phyloP scores from a whole-genome alignment of 2,329 filamentous ascomycete species.

The Didymosphaeria variabile region DNA sequence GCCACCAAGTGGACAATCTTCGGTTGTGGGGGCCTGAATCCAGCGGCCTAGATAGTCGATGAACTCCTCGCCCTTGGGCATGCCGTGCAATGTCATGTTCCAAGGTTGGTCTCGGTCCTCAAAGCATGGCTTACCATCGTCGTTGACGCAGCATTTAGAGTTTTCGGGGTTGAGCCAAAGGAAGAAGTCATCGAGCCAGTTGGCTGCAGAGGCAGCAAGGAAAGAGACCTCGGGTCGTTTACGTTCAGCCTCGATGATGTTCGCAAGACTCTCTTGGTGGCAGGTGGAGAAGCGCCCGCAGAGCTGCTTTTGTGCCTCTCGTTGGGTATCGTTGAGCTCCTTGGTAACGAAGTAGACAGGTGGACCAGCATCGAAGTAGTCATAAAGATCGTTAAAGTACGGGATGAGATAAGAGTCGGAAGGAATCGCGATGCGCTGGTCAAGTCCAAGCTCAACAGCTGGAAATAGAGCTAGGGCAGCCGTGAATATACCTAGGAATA shows the following conservation, averaged over 20 bases:
- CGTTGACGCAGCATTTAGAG: conserved; percentile 76
- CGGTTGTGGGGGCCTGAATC: conserved; percentile 79
- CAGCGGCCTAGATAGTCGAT: conserved; percentile 85
- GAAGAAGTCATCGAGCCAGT: conserved; percentile 97
- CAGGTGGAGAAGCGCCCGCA: conserved; percentile 94
- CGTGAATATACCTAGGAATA: conserved; percentile 89
- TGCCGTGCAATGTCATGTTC: conserved; percentile 88
- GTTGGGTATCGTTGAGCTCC: conserved; percentile 78
- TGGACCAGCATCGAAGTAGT: conserved; percentile 89
- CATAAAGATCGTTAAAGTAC: conserved; percentile 96
- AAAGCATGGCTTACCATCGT: conserved; percentile 75
- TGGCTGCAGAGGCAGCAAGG: conserved; percentile 86
- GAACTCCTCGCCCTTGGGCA: conserved; percentile 95
- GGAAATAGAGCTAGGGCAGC: conserved; percentile 86
- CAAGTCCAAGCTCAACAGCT: conserved; percentile 83
- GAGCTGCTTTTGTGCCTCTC: conserved; percentile 80
- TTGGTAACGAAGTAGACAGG: conserved; percentile 96
- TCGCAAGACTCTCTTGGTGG: conserved; percentile 81
- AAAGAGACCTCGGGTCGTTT: conserved; percentile 89
- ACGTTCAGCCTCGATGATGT: conserved; percentile 91
- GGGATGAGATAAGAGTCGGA: conserved; percentile 93
- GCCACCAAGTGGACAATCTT: conserved; percentile 87
- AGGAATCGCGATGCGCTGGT: conserved; percentile 93
- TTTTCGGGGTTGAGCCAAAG: conserved; percentile 86
- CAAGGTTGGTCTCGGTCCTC: conserved; percentile 78